Evolutionary conservation across 768 basidiomycete genomes (phyloP).

Genomic region (Leccinum olivaceopallidum): DNA sequence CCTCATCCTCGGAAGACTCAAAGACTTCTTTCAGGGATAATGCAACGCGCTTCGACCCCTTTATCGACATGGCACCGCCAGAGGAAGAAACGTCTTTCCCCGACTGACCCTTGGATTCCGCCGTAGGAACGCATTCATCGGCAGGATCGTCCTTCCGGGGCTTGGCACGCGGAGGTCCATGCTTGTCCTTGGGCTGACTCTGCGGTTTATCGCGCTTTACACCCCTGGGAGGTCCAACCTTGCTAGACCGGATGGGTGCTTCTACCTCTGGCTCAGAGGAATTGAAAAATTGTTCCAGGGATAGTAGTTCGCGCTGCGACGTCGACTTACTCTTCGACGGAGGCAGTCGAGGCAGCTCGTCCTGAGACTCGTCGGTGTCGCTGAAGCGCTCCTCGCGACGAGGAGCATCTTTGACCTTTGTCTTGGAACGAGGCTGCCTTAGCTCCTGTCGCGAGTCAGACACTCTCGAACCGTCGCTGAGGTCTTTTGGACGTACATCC

Average conservation of each 20-base stretch:
- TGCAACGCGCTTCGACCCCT: background rate
- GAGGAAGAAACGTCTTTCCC: background rate
- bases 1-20: background rate
- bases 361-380: background rate
- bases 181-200: background rate
- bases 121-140: background rate
- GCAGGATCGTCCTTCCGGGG: background rate
- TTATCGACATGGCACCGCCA: background rate
- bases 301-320: background rate
- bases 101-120: background rate
- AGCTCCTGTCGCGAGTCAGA: background rate
- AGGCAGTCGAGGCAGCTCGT: slow-evolving; percentile 2
- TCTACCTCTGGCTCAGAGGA: slow-evolving; percentile 8
- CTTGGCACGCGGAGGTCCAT: slow-evolving; percentile 2
- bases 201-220: slow-evolving; percentile 8
- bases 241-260: background rate
- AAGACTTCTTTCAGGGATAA: background rate
- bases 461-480: background rate
- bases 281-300: background rate
- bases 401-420: background rate
- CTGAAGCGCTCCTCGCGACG: background rate
- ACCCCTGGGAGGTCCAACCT: slow-evolving; percentile 31
- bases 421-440: background rate
- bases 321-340: slow-evolving; percentile 1
- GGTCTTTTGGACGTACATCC: background rate